Base-by-base conservation (phyloP, 2,329 filamentous ascomycete genomes). In the Lasiodiplodia sp. region DNA sequence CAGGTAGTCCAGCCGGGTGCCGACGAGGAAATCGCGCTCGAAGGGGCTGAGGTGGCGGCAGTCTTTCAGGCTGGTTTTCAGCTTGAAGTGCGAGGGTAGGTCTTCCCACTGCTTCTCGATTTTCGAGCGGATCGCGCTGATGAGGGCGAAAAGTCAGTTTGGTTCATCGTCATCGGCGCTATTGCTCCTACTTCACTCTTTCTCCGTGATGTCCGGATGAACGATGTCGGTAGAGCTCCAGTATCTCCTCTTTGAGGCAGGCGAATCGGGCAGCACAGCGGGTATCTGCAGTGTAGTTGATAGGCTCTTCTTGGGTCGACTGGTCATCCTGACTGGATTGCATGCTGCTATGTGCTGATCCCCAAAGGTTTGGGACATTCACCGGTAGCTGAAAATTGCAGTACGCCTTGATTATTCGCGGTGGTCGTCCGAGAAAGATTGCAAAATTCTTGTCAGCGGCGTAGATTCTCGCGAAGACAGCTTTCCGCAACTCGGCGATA, bases 361-460 rank as follows among this genome's bases (percentile, higher is more conserved):
- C 23, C 52, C 52, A 55, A 10, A 55, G 25, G 28, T 6, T 34
- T 5, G 28, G 25, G n/a, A 31, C 18, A 12, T 34, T 55, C 8
- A 28, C 16, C 3, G 52, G 52, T 2, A 55, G 25, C 8, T 77
- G 74, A 14, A 84, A 77, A 3, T 75, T 75, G 71, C 82, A 84
- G 68, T 80, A 84, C 47, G 78, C 77, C 44, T 79, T 76, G 18
- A 78, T 78, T 47, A 86, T 80, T 2, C 83, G 77, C 2, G 83
- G 83, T 4, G 84, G 84, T 3, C 84, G 78, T 5, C 84, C 84
- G 23, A 85, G 79, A 63, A 86, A 86, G 2, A 84, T 81, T 1
- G 83, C 80, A 7, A 85, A 73, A 49, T 79, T 82, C 68, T 85
- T 86, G 68, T 86, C 84, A 4, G 79, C 80, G 7, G 80, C 80